phyloP scores from a whole-genome alignment of 768 basidiomycete species.

The Podaxis rugospora region DNA sequence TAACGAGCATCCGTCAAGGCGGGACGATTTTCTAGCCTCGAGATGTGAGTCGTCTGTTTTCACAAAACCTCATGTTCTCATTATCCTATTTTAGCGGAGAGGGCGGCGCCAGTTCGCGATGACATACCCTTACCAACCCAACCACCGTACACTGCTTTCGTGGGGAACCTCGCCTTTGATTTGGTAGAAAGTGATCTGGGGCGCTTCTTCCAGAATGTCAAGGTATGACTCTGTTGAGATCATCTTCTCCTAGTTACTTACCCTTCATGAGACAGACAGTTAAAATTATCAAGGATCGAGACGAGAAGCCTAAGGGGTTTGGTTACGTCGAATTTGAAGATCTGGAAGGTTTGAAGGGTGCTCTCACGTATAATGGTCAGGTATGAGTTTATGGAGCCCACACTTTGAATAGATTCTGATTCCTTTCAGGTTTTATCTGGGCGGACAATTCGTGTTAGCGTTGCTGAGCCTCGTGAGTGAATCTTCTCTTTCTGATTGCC shows the following conservation, averaged over 20 bases:
- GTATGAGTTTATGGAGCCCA: slow-evolving; percentile 37
- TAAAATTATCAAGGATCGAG: slow-evolving; percentile 90
- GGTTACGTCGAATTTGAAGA: slow-evolving; percentile 96
- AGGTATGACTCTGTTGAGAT: slow-evolving; percentile 36
- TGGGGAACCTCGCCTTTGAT: slow-evolving; percentile 95
- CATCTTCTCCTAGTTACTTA: not conserved
- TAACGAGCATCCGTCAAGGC: slow-evolving; percentile 49
- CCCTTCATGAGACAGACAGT: slow-evolving; percentile 64
- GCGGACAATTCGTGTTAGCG: slow-evolving; percentile 82
- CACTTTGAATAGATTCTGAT: not conserved
- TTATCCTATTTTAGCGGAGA: slow-evolving; percentile 43
- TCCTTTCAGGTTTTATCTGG: slow-evolving; percentile 60
- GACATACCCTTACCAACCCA: slow-evolving; percentile 94
- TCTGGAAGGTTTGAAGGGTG: slow-evolving; percentile 81
- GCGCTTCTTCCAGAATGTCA: slow-evolving; percentile 66
- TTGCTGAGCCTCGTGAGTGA: slow-evolving; percentile 91
- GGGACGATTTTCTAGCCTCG: slow-evolving; percentile 61
- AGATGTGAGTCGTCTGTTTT: slow-evolving; percentile 43
- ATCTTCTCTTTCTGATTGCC: not conserved
- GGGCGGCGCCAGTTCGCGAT: slow-evolving; percentile 60
- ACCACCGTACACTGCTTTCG: slow-evolving; percentile 94
- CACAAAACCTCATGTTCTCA: slow-evolving; percentile 4
- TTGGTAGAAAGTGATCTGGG: slow-evolving; percentile 79
- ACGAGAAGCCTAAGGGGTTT: slow-evolving; percentile 96
- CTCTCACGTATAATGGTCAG: slow-evolving; percentile 63